Conservation (phyloP, 768 basidiomycete species). For the Trametopsis cervina region DNA sequence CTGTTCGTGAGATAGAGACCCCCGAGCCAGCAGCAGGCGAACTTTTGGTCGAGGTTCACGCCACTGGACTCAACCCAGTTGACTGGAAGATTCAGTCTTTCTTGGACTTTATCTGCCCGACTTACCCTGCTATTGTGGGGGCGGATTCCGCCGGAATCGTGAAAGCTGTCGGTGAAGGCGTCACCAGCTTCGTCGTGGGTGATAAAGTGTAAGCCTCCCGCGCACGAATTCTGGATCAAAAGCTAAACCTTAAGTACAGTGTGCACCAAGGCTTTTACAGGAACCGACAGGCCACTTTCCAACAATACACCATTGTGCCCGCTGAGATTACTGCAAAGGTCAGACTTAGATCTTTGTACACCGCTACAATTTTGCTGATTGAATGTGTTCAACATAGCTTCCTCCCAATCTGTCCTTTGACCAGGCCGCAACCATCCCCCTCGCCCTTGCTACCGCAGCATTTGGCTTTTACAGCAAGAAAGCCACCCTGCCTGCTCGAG, state of each 20-base stretch:
- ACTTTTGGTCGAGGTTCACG: constrained; percentile 12
- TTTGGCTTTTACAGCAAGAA: constrained; percentile 10
- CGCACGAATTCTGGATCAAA: constrained; percentile 30
- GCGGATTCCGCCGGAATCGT: constrained; percentile 29
- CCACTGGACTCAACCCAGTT: constrained; percentile 4
- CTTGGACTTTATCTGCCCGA: too few species aligned
- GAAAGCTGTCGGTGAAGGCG: constrained; percentile 31
- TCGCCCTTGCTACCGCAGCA: constrained; percentile 27
- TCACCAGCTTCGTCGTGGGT: constrained; percentile 29
- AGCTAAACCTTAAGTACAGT: constrained; percentile 23
- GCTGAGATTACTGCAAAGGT: constrained; percentile 9
- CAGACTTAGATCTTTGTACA: background rate
- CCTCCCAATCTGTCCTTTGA: constrained; percentile 32
- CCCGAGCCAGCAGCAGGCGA: constrained; percentile 6
- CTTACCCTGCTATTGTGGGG: constrained; percentile 27
- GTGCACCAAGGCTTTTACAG: constrained; percentile 4
- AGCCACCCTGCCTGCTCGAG: background rate
- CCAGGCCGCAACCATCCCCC: constrained; percentile 35
- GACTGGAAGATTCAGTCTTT: constrained; percentile 5
- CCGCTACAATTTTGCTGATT: background rate
- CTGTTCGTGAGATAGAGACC: background rate
- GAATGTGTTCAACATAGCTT: constrained; percentile 19
- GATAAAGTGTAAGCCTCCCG: constrained; percentile 37
- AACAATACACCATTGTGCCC: constrained; percentile 7
- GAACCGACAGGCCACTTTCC: constrained; percentile 3